Base-by-base conservation (phyloP, 176 grass and related monocot species). In the Lolium rigidum region DNA sequence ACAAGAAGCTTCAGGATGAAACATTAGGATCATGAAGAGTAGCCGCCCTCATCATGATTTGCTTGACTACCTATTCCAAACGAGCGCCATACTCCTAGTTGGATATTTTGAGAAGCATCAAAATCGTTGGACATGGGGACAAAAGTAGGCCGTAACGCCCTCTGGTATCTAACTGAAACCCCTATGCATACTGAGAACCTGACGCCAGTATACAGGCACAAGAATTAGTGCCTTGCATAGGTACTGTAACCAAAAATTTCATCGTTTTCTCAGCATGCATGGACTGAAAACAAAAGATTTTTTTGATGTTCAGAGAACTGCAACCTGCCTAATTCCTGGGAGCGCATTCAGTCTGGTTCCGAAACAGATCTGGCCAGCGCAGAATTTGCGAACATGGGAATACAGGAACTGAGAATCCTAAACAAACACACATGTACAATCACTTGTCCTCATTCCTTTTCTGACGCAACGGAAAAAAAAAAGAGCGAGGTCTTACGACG, bases 401-500 rank as follows among this genome's bases (percentile, higher is more conserved):
- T 10, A 47, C 10, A 31, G 11, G n/a, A 61, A 70, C 15, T 41
- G n/a, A 71, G 48, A 82, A 78, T 62, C 10, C 21, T 24, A 37
- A 69, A 9, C 68, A 9, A 59, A 8, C 55, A 44, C 55, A 2
- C 20, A 70, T 5, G 16, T 25, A 44, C 15, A 12, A 67, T 15
- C 37, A 18, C 24, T 28, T 9, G 39, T 61, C 7, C 31, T 39
- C 14, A 5, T 24, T 57, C 21, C 4, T 47, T 72, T 47, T 28
- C 3, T 39, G 4, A 31, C 26, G 22, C 15, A 6, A 25, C 6
- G 22, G 49, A 25, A 5, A 41, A 39, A n/a, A n/a, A 47, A 22
- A 12, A 39, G 21, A 41, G 16, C 41, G 17, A 69, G 64, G 13
- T 82, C 88, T 90, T 89, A 98, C 96, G 28, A 95, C 55, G 20